Conservation (phyloP, 768 basidiomycete genomes). For the Lactifluus hygrophoroides region DNA sequence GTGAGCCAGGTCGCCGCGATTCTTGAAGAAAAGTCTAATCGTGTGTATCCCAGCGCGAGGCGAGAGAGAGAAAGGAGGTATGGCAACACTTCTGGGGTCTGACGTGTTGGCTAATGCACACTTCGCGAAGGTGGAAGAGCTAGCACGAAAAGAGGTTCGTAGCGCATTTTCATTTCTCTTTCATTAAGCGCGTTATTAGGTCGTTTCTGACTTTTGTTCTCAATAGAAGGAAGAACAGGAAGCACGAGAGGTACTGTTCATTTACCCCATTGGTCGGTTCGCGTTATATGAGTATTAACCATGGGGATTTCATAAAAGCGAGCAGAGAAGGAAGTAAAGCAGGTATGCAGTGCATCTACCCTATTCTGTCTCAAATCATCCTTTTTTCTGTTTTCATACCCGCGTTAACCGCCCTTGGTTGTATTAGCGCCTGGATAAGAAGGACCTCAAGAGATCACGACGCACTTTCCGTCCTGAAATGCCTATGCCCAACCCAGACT, state of each 20-base stretch:
- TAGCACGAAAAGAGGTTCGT: constrained; percentile 51
- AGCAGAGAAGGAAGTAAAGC: constrained; percentile 16
- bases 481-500: not conserved
- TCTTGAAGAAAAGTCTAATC: not conserved
- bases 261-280: not conserved
- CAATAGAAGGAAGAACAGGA: constrained; percentile 18
- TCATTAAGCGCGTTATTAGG: constrained; percentile 11
- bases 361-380: not conserved
- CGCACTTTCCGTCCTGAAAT: constrained; percentile 8
- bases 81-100: not conserved
- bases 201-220: constrained; percentile 13
- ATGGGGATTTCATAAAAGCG: constrained; percentile 10
- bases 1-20: constrained; percentile 24
- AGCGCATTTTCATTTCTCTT: not conserved
- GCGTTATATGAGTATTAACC: constrained; percentile 1
- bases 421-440: constrained; percentile 22
- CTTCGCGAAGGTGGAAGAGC: constrained; percentile 46
- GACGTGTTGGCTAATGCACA: not conserved
- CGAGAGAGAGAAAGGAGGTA: constrained; percentile 70
- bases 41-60: constrained; percentile 48
- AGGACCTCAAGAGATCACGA: constrained; percentile 16
- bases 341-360: constrained; percentile 12
- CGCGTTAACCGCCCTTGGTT: constrained; percentile 7
- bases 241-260: constrained; percentile 16
- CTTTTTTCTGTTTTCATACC: not conserved